These are phyloP conservation scores for Evansstolkia leycettana DNA, from an alignment of 495 filamentous ascomycete species.

Conservation along the genomic window DNA sequence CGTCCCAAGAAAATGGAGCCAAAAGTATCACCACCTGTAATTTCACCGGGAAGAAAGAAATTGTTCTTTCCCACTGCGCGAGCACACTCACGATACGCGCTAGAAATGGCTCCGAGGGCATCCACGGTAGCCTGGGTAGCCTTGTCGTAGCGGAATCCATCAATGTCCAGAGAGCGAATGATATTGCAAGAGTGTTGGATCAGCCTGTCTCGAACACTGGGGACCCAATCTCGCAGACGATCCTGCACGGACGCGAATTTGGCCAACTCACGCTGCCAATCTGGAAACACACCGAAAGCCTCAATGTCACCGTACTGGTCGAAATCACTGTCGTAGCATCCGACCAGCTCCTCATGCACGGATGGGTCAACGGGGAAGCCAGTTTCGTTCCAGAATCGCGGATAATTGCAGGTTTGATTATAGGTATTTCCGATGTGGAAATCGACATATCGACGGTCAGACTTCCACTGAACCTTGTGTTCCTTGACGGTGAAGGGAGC, in stretches of 20 bases:
- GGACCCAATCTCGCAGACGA: constrained; percentile 59
- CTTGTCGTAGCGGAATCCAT: constrained; percentile 61
- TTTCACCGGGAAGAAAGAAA: constrained; percentile 54
- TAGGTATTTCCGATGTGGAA: constrained; percentile 48
- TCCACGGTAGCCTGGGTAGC: constrained; percentile 55
- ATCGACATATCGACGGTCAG: constrained; percentile 46
- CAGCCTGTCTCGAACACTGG: constrained; percentile 45
- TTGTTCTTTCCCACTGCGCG: constrained; percentile 43
- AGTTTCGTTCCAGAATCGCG: constrained; percentile 55
- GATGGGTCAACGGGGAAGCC: constrained; percentile 39
- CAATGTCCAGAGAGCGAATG: constrained; percentile 52
- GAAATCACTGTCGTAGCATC: constrained; percentile 60
- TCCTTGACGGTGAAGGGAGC: constrained; percentile 47
- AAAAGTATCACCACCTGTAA: constrained; percentile 50
- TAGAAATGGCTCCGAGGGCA: constrained; percentile 45
- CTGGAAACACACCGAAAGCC: constrained; percentile 55
- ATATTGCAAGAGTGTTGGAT: constrained; percentile 55
- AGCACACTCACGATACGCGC: constrained; percentile 45
- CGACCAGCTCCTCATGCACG: constrained; percentile 33
- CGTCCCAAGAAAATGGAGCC: constrained; percentile 57
- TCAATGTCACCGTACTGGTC: constrained; percentile 60
- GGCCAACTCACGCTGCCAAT: constrained; percentile 56
- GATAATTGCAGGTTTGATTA: constrained; percentile 48
- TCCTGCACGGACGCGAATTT: constrained; percentile 70
- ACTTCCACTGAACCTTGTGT: constrained; percentile 48